Evolutionary conservation across 305 asterid species (phyloP).

Genomic region (Fraxinus sp.): DNA sequence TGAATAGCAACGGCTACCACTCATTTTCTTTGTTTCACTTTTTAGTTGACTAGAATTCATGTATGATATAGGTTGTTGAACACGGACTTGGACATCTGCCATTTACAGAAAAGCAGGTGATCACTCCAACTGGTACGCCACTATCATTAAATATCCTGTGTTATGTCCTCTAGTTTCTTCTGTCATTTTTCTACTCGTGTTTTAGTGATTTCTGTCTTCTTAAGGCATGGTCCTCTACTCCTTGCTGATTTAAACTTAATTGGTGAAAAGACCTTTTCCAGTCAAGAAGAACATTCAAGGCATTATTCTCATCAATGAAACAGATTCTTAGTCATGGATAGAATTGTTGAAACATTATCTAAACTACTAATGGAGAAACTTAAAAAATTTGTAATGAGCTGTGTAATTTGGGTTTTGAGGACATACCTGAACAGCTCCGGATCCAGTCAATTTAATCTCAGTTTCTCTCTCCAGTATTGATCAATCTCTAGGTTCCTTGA

Average conservation of each 20-base stretch:
- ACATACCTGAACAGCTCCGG: not conserved
- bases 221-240: not conserved
- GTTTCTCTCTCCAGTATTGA: not conserved
- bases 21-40: not conserved
- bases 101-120: slow-evolving; percentile 95
- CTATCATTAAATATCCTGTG: slow-evolving; percentile 20
- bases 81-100: slow-evolving; percentile 99
- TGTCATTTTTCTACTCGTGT: not conserved
- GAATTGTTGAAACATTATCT: slow-evolving; percentile 2
- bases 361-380: not conserved
- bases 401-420: not conserved
- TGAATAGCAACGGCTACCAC: not conserved
- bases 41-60: slow-evolving; percentile 7
- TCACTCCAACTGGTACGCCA: slow-evolving; percentile 90
- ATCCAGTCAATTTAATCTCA: not conserved
- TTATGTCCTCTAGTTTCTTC: not conserved
- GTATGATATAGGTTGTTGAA: slow-evolving; percentile 84
- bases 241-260: not conserved
- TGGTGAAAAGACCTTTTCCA: not conserved
- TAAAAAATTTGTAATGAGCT: not conserved
- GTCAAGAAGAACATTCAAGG: not conserved
- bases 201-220: not conserved
- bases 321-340: not conserved
- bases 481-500: not conserved
- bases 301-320: not conserved